Evolutionary conservation across 1,284 basidiomycete genomes (phyloP), one percentile per base, ranked within the genome.

Genomic region (Marasmius oreades): DNA sequence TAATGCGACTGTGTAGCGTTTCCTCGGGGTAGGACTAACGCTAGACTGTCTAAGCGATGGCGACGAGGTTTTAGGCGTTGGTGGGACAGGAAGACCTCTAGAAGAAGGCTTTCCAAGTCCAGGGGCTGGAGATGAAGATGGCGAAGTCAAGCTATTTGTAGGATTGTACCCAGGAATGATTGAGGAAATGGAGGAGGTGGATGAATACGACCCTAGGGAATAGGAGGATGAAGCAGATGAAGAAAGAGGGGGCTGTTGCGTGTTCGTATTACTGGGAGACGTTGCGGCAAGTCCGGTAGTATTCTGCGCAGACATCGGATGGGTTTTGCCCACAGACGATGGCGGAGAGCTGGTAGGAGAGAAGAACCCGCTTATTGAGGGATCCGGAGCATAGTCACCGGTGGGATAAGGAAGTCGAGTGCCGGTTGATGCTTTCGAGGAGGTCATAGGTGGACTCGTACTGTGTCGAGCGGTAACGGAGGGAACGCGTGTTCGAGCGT

Each of bases 1-100:
- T 0, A 92, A 76, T 1, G 90, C 89, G 45, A 92, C 88, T 0
- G 90, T 92, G 66, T 92, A 92, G 34, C 90, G 77, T 64, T 92
- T 92, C 47, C 82, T 70, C 1, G 88, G 88, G 0, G 82, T 81
- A 1, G 81, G 81, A 58, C 78, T 81, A 18, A 77, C 69, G 57
- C 78, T 88, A 1, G 75, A 69, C 12, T 75, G 75, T n/a, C 78
- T 70, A 4, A 31, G 33, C 1, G 68, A 65, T 42, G 69, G 61
- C 16, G 63, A 55, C 34, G 60, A 55, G 3, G 67, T 61, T 36
- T 69, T 71, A 8, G 69, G 62, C 31, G 72, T 59, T 5, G 72
- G 71, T 10, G 69, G 64, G 22, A 63, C 53, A 23, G 55, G 51
- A 20, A 39, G 51, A 8, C 31, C 44, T 23, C 43, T 47, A 3